Percentiles rank a stretch among this genome's conserved stretches.
phyloP scores from a whole-genome alignment of 164 flowering plant genomes.

The Houttuynia cordata region DNA sequence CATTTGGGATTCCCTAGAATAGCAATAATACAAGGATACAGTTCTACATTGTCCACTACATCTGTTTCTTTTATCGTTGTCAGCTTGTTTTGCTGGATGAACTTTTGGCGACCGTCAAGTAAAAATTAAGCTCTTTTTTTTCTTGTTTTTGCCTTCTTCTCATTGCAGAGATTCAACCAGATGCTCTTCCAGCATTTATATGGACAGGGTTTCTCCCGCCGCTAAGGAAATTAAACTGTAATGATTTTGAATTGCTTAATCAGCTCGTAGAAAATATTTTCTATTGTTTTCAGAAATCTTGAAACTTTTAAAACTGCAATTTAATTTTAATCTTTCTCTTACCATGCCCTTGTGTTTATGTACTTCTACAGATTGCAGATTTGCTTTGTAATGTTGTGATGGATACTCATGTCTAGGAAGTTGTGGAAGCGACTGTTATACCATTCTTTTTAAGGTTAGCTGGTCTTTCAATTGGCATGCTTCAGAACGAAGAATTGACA shows the following conservation, averaged over 20 bases:
- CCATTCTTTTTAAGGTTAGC: constrained; percentile 45
- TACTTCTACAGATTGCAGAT: constrained; percentile 31
- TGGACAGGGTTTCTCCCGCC: constrained; percentile 56
- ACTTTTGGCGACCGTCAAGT: not conserved
- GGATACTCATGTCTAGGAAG: constrained; percentile 37
- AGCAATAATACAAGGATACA: no score
- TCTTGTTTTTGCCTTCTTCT: not conserved
- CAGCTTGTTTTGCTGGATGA: not conserved
- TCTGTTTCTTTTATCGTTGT: not conserved
- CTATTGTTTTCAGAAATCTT: not conserved
- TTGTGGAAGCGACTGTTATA: constrained; percentile 47
- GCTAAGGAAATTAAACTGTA: constrained; percentile 26
- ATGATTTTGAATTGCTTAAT: constrained; percentile 38
- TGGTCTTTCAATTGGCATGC: constrained; percentile 37
- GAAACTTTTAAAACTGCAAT: not conserved
- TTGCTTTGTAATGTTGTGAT: constrained; percentile 42
- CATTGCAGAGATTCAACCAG: constrained; percentile 16
- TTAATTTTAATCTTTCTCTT: not conserved
- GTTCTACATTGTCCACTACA: not conserved
- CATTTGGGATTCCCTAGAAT: not conserved
- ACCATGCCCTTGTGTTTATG: constrained; percentile 3
- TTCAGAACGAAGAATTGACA: constrained; percentile 30
- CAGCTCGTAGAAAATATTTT: constrained; percentile 31
- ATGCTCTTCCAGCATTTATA: constrained; percentile 26
- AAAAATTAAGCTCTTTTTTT: no score